phyloP scores from a whole-genome alignment of 805 yeast genomes.

The Brettanomyces naardenensis region DNA sequence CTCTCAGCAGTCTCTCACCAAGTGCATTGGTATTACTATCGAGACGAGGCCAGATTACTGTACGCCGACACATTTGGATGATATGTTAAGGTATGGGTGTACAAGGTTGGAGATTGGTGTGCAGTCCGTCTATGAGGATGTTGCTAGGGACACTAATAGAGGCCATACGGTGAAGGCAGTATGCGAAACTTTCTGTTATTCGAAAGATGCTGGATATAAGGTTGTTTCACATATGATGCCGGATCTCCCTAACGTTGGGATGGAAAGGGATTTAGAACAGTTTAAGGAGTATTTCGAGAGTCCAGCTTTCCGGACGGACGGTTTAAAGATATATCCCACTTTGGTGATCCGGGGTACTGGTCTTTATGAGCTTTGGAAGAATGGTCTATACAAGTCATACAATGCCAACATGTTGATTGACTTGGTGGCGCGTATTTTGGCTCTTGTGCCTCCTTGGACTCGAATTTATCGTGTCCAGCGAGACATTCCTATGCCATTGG shows the following conservation, averaged over 20 bases:
- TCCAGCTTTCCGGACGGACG: conserved; percentile 96
- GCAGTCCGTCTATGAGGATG: conserved; percentile 95
- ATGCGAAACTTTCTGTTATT: conserved; percentile 88
- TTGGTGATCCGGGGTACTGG: conserved; percentile 97
- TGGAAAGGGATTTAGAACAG: conserved; percentile 96
- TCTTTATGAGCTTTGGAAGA: conserved; percentile 93
- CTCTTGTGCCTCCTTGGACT: conserved; percentile 98
- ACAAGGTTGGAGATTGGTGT: conserved; percentile 96
- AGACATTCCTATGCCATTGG: conserved; percentile 98
- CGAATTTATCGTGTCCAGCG: conserved; percentile 97
- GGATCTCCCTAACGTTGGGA: conserved; percentile 95
- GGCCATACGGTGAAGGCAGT: conserved; percentile 97
- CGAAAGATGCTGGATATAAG: conserved; percentile 98
- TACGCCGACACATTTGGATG: conserved; percentile 89
- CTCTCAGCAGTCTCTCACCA: conserved; percentile 90
- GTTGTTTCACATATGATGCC: conserved; percentile 99
- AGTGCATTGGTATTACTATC: conserved; percentile 97
- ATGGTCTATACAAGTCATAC: conserved; percentile 88
- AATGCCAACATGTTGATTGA: conserved; percentile 92
- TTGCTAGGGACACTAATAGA: conserved; percentile 95
- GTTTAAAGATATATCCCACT: conserved; percentile 91
- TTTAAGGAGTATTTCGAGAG: conserved; percentile 94
- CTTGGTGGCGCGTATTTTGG: conserved; percentile 90
- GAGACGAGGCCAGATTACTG: conserved; percentile 99
- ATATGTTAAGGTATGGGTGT: conserved; percentile 94